These are phyloP conservation scores for Didymella glomerata DNA, from an alignment of 2,329 filamentous ascomycete genomes.

Conservation along the genomic window DNA sequence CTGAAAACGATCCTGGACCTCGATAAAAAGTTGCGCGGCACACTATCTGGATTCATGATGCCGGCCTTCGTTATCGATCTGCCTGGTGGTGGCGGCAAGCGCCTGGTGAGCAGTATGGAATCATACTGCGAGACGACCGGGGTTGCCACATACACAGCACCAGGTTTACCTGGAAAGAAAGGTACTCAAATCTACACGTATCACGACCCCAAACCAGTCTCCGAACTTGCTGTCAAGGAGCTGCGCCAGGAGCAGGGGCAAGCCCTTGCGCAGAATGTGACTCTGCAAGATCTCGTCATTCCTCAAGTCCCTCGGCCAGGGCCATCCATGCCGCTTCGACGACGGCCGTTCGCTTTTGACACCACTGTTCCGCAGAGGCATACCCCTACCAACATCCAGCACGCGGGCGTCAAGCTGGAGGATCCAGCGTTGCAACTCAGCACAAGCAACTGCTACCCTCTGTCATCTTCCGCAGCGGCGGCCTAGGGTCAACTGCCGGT, in stretches of 20 bases:
- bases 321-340: neutral
- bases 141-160: slow-evolving; percentile 64
- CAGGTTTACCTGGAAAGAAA: slow-evolving; percentile 58
- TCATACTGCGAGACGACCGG: slow-evolving; percentile 64
- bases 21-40: slow-evolving; percentile 66
- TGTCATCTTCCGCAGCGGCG: slow-evolving; percentile 7
- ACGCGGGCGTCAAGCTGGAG: slow-evolving; percentile 1
- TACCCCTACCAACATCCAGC: neutral
- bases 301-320: neutral
- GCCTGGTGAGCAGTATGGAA: slow-evolving; percentile 63
- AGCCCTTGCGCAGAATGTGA: slow-evolving; percentile 8
- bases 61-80: slow-evolving; percentile 71
- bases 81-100: slow-evolving; percentile 70
- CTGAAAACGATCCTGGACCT: slow-evolving; percentile 66
- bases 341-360: neutral
- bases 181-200: slow-evolving; percentile 61
- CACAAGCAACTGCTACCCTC: slow-evolving; percentile 4
- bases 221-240: neutral
- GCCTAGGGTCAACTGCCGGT: neutral
- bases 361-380: neutral
- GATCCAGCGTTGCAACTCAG: slow-evolving; percentile 7
- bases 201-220: slow-evolving; percentile 58
- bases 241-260: slow-evolving; percentile 16
- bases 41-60: slow-evolving; percentile 69
- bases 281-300: slow-evolving; percentile 3